These are phyloP conservation scores for Pinus tabuliformis DNA, from an alignment of 75 land plant genomes.

Conservation along the genomic window DNA sequence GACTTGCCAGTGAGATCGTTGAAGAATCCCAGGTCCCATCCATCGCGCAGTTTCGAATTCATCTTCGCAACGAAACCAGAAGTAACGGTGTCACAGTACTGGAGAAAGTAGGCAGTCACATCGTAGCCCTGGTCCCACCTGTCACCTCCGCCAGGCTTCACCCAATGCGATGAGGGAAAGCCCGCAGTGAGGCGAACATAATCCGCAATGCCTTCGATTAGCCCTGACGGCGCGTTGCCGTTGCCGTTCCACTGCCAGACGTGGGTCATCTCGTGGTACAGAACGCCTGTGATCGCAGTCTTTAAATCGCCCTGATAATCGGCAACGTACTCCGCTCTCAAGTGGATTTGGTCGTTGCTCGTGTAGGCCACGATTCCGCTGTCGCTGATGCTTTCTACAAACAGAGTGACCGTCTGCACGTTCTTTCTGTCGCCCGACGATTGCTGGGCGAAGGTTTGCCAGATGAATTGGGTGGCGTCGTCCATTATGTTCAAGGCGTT, in stretches of 20 bases:
- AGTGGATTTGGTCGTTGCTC: slow-evolving; percentile 30
- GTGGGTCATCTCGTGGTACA: slow-evolving; percentile 69
- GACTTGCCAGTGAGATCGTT: slow-evolving; percentile 46
- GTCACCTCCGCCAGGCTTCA: slow-evolving; percentile 45
- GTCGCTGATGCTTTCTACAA: slow-evolving; percentile 17
- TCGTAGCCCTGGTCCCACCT: slow-evolving; percentile 66
- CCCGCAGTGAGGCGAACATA: slow-evolving; percentile 46
- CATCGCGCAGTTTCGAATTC: slow-evolving; percentile 55
- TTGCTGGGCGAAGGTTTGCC: slow-evolving; percentile 21
- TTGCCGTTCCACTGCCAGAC: slow-evolving; percentile 72
- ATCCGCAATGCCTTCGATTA: slow-evolving; percentile 57
- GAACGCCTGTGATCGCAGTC: slow-evolving; percentile 41
- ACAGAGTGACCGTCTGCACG: slow-evolving; percentile 18
- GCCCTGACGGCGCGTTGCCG: slow-evolving; percentile 5
- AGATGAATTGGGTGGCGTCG: slow-evolving; percentile 22
- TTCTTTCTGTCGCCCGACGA: slow-evolving; percentile 19
- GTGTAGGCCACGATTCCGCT: slow-evolving; percentile 40
- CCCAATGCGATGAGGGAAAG: slow-evolving; percentile 44
- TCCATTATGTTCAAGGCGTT: slow-evolving; percentile 15
- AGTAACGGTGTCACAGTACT: slow-evolving; percentile 43
- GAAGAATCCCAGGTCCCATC: slow-evolving; percentile 45
- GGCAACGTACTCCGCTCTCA: slow-evolving; percentile 30
- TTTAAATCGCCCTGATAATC: slow-evolving; percentile 36
- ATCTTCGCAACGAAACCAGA: slow-evolving; percentile 63
- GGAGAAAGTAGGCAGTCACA: slow-evolving; percentile 60